A percentile compares a stretch with the other conserved stretches of the same genome.
phyloP scores from a whole-genome alignment of 2,329 filamentous ascomycete genomes.

The Pestalotiopsis fici region DNA sequence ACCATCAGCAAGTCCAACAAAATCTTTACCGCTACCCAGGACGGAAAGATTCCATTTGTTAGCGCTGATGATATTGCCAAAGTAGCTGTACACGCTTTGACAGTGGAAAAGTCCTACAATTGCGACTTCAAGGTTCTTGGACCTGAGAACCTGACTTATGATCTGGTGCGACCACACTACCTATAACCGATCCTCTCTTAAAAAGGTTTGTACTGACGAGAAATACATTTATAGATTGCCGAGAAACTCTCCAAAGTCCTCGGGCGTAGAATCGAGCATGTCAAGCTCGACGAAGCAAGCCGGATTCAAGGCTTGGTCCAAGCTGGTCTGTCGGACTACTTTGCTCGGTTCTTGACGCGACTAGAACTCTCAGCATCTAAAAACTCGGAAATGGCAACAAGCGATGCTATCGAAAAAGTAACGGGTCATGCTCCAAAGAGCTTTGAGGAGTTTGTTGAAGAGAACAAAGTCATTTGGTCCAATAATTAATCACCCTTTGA shows the following conservation, averaged over 20 bases:
- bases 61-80: constrained; percentile 20
- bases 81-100: constrained; percentile 19
- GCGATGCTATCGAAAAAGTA: constrained; percentile 15
- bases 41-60: constrained; percentile 21
- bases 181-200: neutral
- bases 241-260: constrained; percentile 20
- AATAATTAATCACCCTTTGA: neutral
- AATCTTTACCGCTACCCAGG: constrained; percentile 18
- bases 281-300: constrained; percentile 17
- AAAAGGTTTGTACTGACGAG: neutral
- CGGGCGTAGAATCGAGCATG: constrained; percentile 21
- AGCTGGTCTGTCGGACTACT: constrained; percentile 17
- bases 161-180: neutral
- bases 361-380: constrained; percentile 16
- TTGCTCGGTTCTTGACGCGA: constrained; percentile 16
- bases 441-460: constrained; percentile 11
- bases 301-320: constrained; percentile 15
- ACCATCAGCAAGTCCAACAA: constrained; percentile 18
- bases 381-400: constrained; percentile 16
- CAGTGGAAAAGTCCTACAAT: constrained; percentile 20
- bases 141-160: constrained; percentile 19
- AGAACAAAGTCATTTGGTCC: neutral
- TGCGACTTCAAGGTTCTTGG: constrained; percentile 18
- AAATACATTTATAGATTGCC: constrained; percentile 14
- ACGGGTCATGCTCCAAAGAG: constrained; percentile 19